Percentiles rank a stretch among this genome's conserved stretches.
Conservation (phyloP, 306 rosid species). For the Cucumis hystrix region DNA sequence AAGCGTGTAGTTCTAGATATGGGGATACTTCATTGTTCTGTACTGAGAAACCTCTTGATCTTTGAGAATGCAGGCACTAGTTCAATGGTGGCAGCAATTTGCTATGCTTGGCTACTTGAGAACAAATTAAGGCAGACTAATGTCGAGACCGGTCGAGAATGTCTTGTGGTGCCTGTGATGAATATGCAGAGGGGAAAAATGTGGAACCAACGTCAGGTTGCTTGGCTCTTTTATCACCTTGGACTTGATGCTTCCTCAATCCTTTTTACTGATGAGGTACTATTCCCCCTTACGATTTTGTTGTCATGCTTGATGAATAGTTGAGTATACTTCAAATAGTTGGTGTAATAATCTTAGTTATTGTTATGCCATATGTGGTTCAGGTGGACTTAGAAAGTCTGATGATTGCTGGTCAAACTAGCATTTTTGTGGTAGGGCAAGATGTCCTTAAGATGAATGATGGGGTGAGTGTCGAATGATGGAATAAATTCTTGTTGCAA, state of each 20-base stretch:
- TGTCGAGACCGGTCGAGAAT: conserved; percentile 12
- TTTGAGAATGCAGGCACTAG: conserved; percentile 46
- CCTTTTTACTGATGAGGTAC: conserved; percentile 68
- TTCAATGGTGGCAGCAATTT: conserved; percentile 75
- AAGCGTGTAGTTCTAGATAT: neutral
- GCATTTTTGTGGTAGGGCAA: conserved; percentile 49
- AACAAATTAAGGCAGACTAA: conserved; percentile 29
- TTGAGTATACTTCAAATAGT: too few species aligned
- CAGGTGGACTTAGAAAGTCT: conserved; percentile 71
- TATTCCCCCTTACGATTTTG: neutral
- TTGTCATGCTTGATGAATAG: neutral
- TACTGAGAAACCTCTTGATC: neutral
- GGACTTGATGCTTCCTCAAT: conserved; percentile 54
- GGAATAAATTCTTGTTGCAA: neutral
- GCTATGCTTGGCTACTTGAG: conserved; percentile 64
- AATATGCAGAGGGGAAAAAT: conserved; percentile 47
- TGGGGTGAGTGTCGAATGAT: conserved; percentile 34
- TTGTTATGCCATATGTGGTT: neutral
- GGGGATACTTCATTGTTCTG: neutral
- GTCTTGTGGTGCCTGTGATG: conserved; percentile 55
- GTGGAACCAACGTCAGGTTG: conserved; percentile 67
- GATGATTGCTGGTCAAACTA: conserved; percentile 45
- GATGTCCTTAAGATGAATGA: conserved; percentile 45
- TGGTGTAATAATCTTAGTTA: neutral
- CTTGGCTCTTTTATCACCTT: conserved; percentile 78